Base-by-base conservation (phyloP, 768 basidiomycete species). In the Pilatotrama ljubarskyi region DNA sequence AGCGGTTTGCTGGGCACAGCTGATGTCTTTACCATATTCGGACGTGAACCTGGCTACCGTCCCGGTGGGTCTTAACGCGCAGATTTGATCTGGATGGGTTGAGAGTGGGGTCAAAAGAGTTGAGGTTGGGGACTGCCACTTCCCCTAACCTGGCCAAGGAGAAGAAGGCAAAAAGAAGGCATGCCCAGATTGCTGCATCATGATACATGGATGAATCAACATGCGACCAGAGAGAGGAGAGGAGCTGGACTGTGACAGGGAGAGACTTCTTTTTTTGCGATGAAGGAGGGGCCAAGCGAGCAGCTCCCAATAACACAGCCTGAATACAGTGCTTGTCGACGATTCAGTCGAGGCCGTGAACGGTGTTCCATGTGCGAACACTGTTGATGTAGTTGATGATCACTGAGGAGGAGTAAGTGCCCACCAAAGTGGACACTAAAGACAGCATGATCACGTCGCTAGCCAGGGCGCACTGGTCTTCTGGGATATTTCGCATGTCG, bases 341-440 rank as follows among this genome's bases (percentile, higher is more conserved):
- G 0, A 14, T 43, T 75, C 76, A 81, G 0, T 25, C 43, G 0
- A 77, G 5, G 0, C 78, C 69, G 55, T 84, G 80, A 0, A 82
- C 47, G 1, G 75, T 66, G 62, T 84, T 80, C 81, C 81, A 84
- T 2, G 81, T 79, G 1, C 73, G 64, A 0, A 82, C 43, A 0
- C 74, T 76, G 2, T 63, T 60, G 0, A 80, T n/a, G 54, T 77
- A 80, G 65, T 80, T 81, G 1, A 51, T 40, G 0, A 82, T 61
- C 0, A 77, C 70, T 14, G 51, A 59, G 0, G 67, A 69, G 1
- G 77, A 57, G 56, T 77, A 77, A 0, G 70, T 38, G 0, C 77
- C 78, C 4, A 65, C 65, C 2, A 63, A 42, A 5, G 14, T 18
- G 2, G 65, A 20, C n/a, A 70, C 32, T 51, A 68, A 70, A 7